phyloP scores from a whole-genome alignment of 2,329 filamentous ascomycete genomes.

The Aureobasidium zeae region DNA sequence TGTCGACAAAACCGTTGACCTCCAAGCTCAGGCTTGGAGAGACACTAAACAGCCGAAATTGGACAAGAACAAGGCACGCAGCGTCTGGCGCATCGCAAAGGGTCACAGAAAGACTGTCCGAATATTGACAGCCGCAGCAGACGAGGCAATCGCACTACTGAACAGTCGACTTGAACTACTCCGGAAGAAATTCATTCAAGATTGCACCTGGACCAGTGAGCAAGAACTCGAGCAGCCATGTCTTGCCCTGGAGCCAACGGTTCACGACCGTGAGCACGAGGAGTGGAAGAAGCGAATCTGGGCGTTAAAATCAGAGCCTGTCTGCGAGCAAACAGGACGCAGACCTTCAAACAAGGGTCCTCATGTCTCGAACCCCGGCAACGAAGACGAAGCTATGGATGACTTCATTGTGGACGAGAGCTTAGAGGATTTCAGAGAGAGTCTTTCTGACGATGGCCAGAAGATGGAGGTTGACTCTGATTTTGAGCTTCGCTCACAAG shows the following conservation, averaged over 20 bases:
- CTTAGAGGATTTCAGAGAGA: constrained; percentile 9
- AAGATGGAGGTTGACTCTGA: too few relatives aligned
- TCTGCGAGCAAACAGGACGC: background rate
- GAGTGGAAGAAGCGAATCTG: constrained; percentile 40
- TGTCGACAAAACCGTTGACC: constrained; percentile 46
- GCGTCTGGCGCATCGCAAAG: constrained; percentile 52
- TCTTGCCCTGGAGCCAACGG: constrained; percentile 51
- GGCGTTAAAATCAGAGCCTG: constrained; percentile 24
- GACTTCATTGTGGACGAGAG: constrained; percentile 14
- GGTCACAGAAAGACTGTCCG: constrained; percentile 32
- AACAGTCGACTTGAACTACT: constrained; percentile 48
- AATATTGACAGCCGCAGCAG: constrained; percentile 36
- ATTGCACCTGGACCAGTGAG: constrained; percentile 44
- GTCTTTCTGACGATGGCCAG: background rate
- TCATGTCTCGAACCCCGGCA: background rate
- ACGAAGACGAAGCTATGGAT: constrained; percentile 6
- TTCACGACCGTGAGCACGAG: constrained; percentile 51
- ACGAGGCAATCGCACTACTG: constrained; percentile 35
- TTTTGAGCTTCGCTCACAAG: background rate
- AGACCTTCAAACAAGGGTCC: background rate
- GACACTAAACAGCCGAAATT: constrained; percentile 48
- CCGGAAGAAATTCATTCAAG: constrained; percentile 44
- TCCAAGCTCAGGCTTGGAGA: constrained; percentile 49
- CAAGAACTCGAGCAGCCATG: constrained; percentile 48
- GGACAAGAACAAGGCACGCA: constrained; percentile 48